Conservation (phyloP, 2,329 filamentous ascomycete species). For the Calonectria pseudoturangicola region DNA sequence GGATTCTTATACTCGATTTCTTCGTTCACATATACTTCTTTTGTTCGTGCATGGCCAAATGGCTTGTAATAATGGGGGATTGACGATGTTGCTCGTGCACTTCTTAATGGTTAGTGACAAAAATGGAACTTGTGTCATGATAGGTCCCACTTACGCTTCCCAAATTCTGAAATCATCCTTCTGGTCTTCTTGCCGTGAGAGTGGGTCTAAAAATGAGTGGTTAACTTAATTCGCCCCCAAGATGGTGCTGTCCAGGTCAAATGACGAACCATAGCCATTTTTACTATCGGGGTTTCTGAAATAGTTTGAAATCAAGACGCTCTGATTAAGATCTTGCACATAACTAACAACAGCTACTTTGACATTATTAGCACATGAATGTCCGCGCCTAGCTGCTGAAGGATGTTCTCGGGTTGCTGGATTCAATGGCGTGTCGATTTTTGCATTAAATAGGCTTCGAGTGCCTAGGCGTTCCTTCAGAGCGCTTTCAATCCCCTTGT, state of each 20-base stretch:
- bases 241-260: not conserved
- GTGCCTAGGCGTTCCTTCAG: constrained; percentile 4
- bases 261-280: constrained; percentile 14
- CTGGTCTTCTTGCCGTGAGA: constrained; percentile 31
- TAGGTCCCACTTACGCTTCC: constrained; percentile 39
- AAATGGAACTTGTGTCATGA: accelerated
- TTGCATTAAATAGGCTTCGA: not conserved
- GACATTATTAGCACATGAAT: constrained; percentile 20
- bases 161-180: constrained; percentile 30
- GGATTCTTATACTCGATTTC: constrained; percentile 38
- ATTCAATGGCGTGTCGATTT: not conserved
- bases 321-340: not conserved
- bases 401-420: too few relatives aligned
- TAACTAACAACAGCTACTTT: constrained; percentile 43
- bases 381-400: not conserved
- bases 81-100: constrained; percentile 41
- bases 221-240: not conserved
- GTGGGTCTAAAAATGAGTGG: constrained; percentile 26
- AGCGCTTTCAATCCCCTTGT: constrained; percentile 26
- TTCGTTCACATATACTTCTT: constrained; percentile 31
- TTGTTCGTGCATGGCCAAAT: constrained; percentile 14
- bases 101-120: constrained; percentile 11
- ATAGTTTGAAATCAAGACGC: constrained; percentile 39
- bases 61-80: constrained; percentile 34
- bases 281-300: constrained; percentile 28